Conservation (phyloP, 2,329 filamentous ascomycete genomes). For the Alternaria longipes region DNA sequence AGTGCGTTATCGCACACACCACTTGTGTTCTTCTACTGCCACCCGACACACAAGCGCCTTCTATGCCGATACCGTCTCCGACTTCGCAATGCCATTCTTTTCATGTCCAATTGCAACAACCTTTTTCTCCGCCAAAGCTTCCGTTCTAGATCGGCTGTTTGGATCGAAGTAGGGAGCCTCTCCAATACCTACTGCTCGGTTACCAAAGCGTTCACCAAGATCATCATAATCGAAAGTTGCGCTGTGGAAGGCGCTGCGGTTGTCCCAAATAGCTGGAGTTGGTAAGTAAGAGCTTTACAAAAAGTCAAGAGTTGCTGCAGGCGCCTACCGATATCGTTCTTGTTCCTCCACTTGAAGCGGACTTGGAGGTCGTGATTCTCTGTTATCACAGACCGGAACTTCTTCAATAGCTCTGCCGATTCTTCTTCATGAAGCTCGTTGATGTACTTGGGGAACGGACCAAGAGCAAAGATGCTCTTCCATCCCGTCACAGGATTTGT, state of each 20-base stretch:
- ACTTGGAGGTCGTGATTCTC: constrained; percentile 55
- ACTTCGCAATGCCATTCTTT: constrained; percentile 4
- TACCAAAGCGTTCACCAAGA: constrained; percentile 23
- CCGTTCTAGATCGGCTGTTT: constrained; percentile 28
- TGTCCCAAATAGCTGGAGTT: constrained; percentile 53
- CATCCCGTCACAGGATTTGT: constrained; percentile 48
- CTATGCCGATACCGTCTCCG: constrained; percentile 10
- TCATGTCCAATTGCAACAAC: not conserved
- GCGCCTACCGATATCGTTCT: constrained; percentile 23
- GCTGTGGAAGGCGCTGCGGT: constrained; percentile 42
- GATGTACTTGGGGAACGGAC: constrained; percentile 44
- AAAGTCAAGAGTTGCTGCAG: not conserved
- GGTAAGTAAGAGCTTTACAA: not conserved
- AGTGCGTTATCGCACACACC: not conserved
- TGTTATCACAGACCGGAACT: constrained; percentile 30
- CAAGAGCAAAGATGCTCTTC: constrained; percentile 45
- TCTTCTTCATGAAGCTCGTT: constrained; percentile 51
- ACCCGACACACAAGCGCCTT: not conserved
- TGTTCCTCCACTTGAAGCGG: constrained; percentile 50
- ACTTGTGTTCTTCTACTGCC: not conserved
- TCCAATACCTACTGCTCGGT: constrained; percentile 51
- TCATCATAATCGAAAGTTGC: constrained; percentile 31
- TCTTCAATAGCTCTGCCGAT: constrained; percentile 16
- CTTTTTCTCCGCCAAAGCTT: constrained; percentile 31
- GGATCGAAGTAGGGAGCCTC: constrained; percentile 54